A percentile compares a stretch with the other conserved stretches of the same genome.
Evolutionary conservation across 83 land plant genomes (phyloP).

Genomic region (Picea abies): DNA sequence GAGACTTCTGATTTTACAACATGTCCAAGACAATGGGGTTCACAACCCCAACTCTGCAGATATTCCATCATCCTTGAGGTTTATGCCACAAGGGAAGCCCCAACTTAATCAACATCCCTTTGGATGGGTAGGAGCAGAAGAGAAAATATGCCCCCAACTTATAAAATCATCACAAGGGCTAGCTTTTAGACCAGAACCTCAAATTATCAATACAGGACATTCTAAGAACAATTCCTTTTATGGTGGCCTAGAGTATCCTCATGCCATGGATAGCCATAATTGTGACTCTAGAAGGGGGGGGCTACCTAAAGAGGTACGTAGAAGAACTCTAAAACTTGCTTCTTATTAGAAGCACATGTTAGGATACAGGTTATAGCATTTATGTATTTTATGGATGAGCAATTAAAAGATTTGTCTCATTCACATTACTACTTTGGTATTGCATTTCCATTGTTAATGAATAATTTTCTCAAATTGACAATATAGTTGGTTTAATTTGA

Average conservation of each 20-base stretch:
- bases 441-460: not conserved
- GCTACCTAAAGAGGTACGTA: too few species aligned
- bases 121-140: too few species aligned
- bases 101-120: too few species aligned
- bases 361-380: not conserved
- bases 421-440: not conserved
- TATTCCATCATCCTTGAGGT: not conserved
- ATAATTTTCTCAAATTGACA: not conserved
- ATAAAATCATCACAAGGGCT: too few species aligned
- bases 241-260: too few species aligned
- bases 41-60: constrained; percentile 14
- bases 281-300: too few species aligned
- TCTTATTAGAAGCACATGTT: not conserved
- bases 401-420: too few species aligned
- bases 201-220: too few species aligned
- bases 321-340: not conserved
- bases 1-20: constrained; percentile 87
- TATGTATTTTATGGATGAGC: not conserved
- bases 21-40: constrained; percentile 69
- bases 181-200: too few species aligned
- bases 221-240: too few species aligned
- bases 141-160: too few species aligned
- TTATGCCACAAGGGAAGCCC: not conserved
- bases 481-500: not conserved
- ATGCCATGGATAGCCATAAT: too few species aligned